Percentiles rank a stretch among this genome's conserved stretches.
phyloP scores from a whole-genome alignment of 106 monocot genomes.

The Narthecium ossifragum region DNA sequence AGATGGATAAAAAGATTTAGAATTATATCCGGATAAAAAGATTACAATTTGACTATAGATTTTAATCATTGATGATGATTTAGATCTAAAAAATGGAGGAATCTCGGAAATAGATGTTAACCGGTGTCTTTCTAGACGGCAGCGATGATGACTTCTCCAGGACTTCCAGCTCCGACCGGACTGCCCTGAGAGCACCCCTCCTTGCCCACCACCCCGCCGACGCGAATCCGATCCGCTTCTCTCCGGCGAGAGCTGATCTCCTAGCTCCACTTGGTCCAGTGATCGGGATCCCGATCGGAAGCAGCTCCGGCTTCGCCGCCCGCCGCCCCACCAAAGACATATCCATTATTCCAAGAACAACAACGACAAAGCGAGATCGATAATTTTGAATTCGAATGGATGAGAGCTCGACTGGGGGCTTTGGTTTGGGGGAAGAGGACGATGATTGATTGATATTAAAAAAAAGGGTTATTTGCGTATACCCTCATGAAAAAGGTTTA shows the following conservation, averaged over 20 bases:
- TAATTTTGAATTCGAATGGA: too few relatives aligned
- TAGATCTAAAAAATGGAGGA: neutral
- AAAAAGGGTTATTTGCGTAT: too few relatives aligned
- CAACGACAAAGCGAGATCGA: too few relatives aligned
- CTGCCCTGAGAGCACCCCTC: neutral
- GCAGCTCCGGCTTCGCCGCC: neutral
- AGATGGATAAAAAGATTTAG: neutral
- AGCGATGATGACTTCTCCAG: conserved; percentile 3
- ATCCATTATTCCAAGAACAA: too few relatives aligned
- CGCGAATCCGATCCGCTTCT: neutral
- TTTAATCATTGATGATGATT: neutral
- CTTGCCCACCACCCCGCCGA: neutral
- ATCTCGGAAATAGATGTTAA: neutral
- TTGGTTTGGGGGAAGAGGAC: too few relatives aligned
- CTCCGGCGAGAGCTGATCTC: neutral
- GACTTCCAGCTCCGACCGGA: conserved; percentile 10
- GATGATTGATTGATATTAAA: too few relatives aligned
- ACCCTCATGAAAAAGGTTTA: too few relatives aligned
- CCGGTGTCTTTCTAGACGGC: too few relatives aligned
- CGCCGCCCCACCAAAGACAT: conserved; percentile 2
- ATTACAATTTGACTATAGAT: neutral
- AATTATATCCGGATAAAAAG: neutral
- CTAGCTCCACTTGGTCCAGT: neutral
- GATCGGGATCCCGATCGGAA: neutral
- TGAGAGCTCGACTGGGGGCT: too few relatives aligned